phyloP scores from a whole-genome alignment of 2,329 filamentous ascomycete species.

The Pseudogymnoascus sp. region DNA sequence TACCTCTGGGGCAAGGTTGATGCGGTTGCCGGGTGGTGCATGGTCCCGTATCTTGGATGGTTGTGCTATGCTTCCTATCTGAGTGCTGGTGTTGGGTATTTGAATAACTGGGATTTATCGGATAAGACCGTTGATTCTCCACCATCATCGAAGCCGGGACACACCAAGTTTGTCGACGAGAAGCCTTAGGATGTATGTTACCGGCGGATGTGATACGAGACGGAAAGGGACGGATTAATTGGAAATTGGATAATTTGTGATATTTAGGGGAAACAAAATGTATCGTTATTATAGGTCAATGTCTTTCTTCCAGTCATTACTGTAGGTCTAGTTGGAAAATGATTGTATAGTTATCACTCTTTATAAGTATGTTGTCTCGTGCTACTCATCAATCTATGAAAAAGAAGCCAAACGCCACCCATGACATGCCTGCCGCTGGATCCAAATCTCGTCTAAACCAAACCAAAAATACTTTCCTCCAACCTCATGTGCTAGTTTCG shows the following conservation, averaged over 20 bases:
- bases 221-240: slow-evolving; percentile 16
- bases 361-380: not conserved
- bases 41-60: slow-evolving; percentile 81
- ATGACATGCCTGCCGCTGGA: not conserved
- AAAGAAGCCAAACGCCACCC: slow-evolving; percentile 1
- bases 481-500: not conserved
- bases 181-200: slow-evolving; percentile 19
- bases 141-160: slow-evolving; percentile 19
- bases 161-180: slow-evolving; percentile 28
- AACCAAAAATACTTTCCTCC: not conserved
- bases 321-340: not conserved
- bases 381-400: not conserved
- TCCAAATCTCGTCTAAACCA: not conserved
- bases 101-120: slow-evolving; percentile 60
- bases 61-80: slow-evolving; percentile 82
- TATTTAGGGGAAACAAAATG: not conserved
- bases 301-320: not conserved
- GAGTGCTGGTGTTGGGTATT: slow-evolving; percentile 57
- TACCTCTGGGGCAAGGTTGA: slow-evolving; percentile 73
- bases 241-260: not conserved
- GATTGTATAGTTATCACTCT: not conserved
- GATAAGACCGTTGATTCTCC: slow-evolving; percentile 25
- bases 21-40: slow-evolving; percentile 60
- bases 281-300: not conserved
- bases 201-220: slow-evolving; percentile 17